These are phyloP conservation scores for Mucor circinelloides DNA, from an alignment of 371 early-diverging fungal species.

Conservation along the genomic window DNA sequence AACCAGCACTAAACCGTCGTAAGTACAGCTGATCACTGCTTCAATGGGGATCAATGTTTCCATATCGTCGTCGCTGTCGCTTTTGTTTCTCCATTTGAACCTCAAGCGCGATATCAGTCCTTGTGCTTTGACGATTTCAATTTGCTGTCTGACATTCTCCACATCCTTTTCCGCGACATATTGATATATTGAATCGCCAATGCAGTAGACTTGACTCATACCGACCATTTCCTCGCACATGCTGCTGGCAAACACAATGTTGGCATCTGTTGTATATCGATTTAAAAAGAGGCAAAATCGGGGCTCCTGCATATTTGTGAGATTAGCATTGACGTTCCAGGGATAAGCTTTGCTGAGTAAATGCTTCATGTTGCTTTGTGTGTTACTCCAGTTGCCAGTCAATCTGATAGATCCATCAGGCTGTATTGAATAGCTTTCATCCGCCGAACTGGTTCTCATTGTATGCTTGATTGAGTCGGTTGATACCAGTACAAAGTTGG, in stretches of 20 bases:
- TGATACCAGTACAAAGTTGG: conserved; percentile 21
- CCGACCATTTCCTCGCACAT: conserved; percentile 12
- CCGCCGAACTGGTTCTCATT: conserved; percentile 33
- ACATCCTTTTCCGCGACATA: conserved; percentile 7
- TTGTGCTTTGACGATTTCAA: conserved; percentile 10
- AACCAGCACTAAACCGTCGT: conserved; percentile 52
- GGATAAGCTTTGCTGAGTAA: conserved; percentile 11
- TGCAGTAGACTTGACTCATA: not conserved
- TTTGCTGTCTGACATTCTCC: conserved; percentile 10
- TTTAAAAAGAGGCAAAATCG: conserved; percentile 28
- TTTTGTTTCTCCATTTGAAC: conserved; percentile 15
- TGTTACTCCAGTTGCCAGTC: conserved; percentile 29
- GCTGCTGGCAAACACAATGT: conserved; percentile 25
- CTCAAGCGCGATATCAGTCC: conserved; percentile 9
- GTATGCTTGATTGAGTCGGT: conserved; percentile 17
- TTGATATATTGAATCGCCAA: conserved; percentile 16
- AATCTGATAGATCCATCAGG: conserved; percentile 24
- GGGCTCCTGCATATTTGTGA: conserved; percentile 20
- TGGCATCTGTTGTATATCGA: conserved; percentile 3
- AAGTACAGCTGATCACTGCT: conserved; percentile 40
- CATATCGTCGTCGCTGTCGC: not conserved
- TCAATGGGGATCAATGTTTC: conserved; percentile 19
- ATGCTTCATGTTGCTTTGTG: conserved; percentile 23
- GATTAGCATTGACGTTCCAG: conserved; percentile 23
- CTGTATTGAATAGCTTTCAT: conserved; percentile 21